A percentile compares a stretch with the other conserved stretches of the same genome.
Conservation (phyloP, 2,329 filamentous ascomycete species). For the Aspergillus japonicus region DNA sequence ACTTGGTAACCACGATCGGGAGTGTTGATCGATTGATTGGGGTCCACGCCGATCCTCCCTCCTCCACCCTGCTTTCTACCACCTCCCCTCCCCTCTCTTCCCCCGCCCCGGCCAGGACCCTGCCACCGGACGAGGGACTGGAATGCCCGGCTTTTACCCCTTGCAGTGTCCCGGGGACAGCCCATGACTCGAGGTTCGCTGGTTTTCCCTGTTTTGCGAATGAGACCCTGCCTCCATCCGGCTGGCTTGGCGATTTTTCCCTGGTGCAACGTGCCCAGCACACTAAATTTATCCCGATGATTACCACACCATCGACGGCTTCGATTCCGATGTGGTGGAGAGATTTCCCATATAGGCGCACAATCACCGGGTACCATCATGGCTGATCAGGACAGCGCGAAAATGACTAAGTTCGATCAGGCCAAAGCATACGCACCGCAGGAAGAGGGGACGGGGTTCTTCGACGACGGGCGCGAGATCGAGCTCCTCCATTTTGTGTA, state of each 20-base stretch:
- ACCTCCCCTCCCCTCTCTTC: too few species aligned
- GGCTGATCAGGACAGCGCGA: not conserved
- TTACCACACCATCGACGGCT: not conserved
- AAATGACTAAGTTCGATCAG: not conserved
- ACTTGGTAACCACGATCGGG: not conserved
- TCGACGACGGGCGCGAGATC: constrained; percentile 69
- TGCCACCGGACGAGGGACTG: not conserved
- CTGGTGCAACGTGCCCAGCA: not conserved
- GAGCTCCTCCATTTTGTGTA: constrained; percentile 70
- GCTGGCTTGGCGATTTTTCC: not conserved
- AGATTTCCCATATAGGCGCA: not conserved
- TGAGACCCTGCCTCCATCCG: not conserved
- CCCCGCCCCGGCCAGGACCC: too few species aligned
- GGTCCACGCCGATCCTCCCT: not conserved
- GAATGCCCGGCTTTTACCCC: not conserved
- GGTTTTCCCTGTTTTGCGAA: not conserved
- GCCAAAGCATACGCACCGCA: not conserved
- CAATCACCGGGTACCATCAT: not conserved
- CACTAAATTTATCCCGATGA: not conserved
- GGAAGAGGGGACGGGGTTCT: not conserved
- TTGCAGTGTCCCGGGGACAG: not conserved
- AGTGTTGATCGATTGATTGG: not conserved
- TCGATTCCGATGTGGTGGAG: not conserved
- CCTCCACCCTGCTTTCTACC: too few species aligned
- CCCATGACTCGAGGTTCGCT: not conserved